Conservation (phyloP, 208 protist genomes). For the Leishmania amazonensis region DNA sequence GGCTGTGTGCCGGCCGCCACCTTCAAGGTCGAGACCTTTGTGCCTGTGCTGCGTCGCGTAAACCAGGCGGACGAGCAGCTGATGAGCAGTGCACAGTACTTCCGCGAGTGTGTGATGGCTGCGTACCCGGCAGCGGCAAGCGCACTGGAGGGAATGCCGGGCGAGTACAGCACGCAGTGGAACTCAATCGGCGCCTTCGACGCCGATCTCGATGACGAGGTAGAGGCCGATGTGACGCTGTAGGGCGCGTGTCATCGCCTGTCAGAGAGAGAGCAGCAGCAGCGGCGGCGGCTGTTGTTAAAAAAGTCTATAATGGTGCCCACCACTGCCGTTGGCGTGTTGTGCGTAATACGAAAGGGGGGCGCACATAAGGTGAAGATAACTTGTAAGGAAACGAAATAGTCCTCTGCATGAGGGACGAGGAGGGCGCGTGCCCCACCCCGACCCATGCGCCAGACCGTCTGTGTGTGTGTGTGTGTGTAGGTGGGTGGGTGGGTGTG, state of each 20-base stretch:
- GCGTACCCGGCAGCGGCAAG: slow-evolving; percentile 45
- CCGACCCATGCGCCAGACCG: not conserved
- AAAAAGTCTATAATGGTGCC: not conserved
- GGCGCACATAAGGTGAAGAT: not conserved
- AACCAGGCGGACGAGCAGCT: slow-evolving; percentile 64
- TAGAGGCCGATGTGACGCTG: slow-evolving; percentile 70
- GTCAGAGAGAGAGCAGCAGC: not conserved
- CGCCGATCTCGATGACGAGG: slow-evolving; percentile 89
- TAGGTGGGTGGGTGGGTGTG: too few species aligned
- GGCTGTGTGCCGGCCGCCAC: slow-evolving; percentile 38
- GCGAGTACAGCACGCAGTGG: slow-evolving; percentile 74
- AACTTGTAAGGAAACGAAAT: not conserved
- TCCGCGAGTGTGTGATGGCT: slow-evolving; percentile 59
- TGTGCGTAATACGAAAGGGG: not conserved
- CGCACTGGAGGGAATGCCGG: slow-evolving; percentile 44
- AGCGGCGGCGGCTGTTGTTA: not conserved
- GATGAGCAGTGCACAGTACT: slow-evolving; percentile 87
- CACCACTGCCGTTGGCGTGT: not conserved
- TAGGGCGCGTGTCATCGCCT: slow-evolving; percentile 32
- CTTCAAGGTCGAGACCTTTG: slow-evolving; percentile 65
- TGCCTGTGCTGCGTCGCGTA: slow-evolving; percentile 69
- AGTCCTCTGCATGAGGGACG: not conserved
- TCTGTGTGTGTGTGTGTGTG: not conserved
- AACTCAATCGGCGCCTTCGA: slow-evolving; percentile 69
- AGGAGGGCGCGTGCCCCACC: not conserved